Evolutionary conservation across 1,139 yeast species (phyloP), one percentile per base, ranked within the genome.

Genomic region (Diutina mesorugosa): DNA sequence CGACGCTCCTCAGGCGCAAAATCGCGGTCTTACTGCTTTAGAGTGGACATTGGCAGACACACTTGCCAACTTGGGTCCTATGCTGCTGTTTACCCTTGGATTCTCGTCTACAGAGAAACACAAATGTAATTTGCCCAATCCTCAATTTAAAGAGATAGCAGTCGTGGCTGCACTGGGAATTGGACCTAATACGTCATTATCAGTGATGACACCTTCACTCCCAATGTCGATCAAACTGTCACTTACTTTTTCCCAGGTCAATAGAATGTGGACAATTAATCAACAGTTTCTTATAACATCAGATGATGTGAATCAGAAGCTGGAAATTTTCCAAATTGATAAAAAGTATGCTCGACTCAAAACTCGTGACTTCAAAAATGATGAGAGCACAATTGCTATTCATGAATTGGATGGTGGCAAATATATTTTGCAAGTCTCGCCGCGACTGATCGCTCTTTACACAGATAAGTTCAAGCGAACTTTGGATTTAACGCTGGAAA

Each of bases 111-210:
- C 80, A 1, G 84, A 82, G 38, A 72, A 73, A 55, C 78, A 74
- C 59, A 72, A 80, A 45, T 80, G 84, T 58, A 88, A 89, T 56
- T 73, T 86, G 52, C 73, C 80, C 1, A 87, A 87, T 64, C 95
- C 95, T 0, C 85, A 83, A 60, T 75, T 69, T 59, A 74, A 78
- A 57, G 91, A 86, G 63, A 71, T 80, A 10, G 85, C 90, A 2
- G 77, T 90, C 4, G 80, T 89, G 6, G 83, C 87, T 0, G 80
- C 90, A 6, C 78, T 87, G 0, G 97, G 97, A 0, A 74, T 82
- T 16, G 84, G 80, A 21, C 63, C 67, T 0, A 76, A 79, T 18
- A 79, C 86, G 8, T 76, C 79, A 51, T 63, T 91, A 47, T 81
- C 86, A 46, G 75, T 87, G 8, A 72, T 85, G 54, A 76, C 81